Conservation (phyloP, 148 eudicot species). For the Simmondsia chinensis region DNA sequence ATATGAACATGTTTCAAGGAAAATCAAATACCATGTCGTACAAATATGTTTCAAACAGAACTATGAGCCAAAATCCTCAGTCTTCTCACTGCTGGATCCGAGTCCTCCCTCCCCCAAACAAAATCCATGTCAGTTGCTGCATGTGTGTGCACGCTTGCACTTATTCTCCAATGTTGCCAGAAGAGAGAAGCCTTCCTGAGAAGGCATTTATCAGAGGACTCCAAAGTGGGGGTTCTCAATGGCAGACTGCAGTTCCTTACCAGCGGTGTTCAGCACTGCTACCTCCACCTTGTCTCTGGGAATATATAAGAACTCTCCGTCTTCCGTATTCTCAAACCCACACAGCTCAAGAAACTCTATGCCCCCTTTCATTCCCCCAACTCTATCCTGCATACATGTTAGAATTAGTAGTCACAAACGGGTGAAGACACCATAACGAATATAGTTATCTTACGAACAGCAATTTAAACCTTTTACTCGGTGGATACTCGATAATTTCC, state of each 20-base stretch:
- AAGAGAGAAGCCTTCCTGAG: neutral
- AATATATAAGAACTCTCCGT: slow-evolving; percentile 78
- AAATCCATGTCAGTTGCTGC: too few species aligned
- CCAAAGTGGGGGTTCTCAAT: slow-evolving; percentile 95
- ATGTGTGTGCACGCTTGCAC: too few species aligned
- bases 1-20: too few species aligned
- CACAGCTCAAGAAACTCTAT: slow-evolving; percentile 86
- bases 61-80: too few species aligned
- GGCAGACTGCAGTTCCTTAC: slow-evolving; percentile 77
- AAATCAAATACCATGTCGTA: too few species aligned
- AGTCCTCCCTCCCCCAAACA: too few species aligned
- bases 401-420: neutral
- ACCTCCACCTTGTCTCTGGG: slow-evolving; percentile 71
- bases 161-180: neutral
- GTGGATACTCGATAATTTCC: neutral
- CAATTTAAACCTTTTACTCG: neutral
- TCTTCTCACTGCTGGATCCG: too few species aligned
- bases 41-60: too few species aligned
- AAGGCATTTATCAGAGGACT: slow-evolving; percentile 38
- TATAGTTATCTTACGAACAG: neutral
- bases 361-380: slow-evolving; percentile 87
- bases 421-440: too few species aligned
- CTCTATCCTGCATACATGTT: slow-evolving; percentile 52
- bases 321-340: slow-evolving; percentile 82
- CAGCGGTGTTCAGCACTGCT: slow-evolving; percentile 72